A percentile compares a stretch with the other conserved stretches of the same genome.
phyloP scores from a whole-genome alignment of 768 basidiomycete genomes.

The Naganishia kalamii region DNA sequence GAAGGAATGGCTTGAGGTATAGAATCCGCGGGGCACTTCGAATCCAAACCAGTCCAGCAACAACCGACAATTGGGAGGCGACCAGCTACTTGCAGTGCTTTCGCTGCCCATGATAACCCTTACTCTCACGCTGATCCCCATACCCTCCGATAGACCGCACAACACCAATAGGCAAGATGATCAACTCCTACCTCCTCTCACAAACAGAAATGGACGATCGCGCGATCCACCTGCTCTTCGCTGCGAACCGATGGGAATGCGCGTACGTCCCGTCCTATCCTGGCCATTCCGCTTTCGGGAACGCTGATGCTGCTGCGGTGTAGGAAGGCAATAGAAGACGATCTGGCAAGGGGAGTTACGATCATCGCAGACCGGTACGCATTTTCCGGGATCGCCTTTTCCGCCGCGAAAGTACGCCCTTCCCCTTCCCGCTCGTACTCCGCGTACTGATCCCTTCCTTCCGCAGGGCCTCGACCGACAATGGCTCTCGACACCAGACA shows the following conservation, averaged over 20 bases:
- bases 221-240: constrained; percentile 87
- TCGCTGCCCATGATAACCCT: too few relatives aligned
- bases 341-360: constrained; percentile 60
- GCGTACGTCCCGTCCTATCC: constrained; percentile 53
- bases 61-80: too few relatives aligned
- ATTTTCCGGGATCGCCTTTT: constrained; percentile 90
- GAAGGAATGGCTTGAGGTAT: too few relatives aligned
- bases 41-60: too few relatives aligned
- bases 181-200: constrained; percentile 81
- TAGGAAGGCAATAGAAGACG: constrained; percentile 54
- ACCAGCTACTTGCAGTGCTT: too few relatives aligned
- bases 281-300: background rate
- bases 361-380: constrained; percentile 90
- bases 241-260: constrained; percentile 94
- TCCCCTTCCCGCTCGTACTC: background rate
- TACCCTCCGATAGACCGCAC: constrained; percentile 62
- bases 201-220: constrained; percentile 82
- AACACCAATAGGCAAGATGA: constrained; percentile 84
- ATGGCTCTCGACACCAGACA: constrained; percentile 82
- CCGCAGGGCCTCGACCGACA: constrained; percentile 58
- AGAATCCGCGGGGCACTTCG: too few relatives aligned
- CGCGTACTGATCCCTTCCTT: background rate
- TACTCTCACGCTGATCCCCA: background rate
- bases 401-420: constrained; percentile 49
- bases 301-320: constrained; percentile 1